Evolutionary conservation across 805 yeast genomes (phyloP).

Genomic region (Teunomyces funiuensis): DNA sequence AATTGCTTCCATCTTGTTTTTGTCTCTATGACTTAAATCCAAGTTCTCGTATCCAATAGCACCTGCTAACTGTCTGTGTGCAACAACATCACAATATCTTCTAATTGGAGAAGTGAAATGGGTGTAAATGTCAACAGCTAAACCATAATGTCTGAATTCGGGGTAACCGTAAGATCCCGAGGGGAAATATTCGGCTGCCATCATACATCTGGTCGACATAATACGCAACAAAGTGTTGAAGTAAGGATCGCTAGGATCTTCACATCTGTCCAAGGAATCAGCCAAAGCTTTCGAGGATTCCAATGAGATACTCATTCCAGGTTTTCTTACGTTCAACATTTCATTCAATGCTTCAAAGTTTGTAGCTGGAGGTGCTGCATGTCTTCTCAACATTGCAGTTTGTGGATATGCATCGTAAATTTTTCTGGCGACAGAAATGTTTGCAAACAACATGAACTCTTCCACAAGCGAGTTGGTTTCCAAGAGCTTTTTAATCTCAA

Average conservation of each 20-base stretch:
- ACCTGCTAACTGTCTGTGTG: constrained; percentile 97
- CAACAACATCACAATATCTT: constrained; percentile 96
- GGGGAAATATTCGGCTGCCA: constrained; percentile 97
- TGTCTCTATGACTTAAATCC: constrained; percentile 81
- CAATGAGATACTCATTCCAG: constrained; percentile 65
- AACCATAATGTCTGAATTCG: constrained; percentile 94
- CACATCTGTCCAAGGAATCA: constrained; percentile 87
- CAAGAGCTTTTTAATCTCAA: constrained; percentile 80
- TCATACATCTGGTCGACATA: constrained; percentile 98
- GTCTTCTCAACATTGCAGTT: constrained; percentile 97
- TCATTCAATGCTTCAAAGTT: constrained; percentile 89
- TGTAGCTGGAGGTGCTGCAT: constrained; percentile 94
- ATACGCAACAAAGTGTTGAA: constrained; percentile 92
- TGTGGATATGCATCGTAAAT: constrained; percentile 94
- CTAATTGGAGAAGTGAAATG: constrained; percentile 98
- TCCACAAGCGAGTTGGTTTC: constrained; percentile 97
- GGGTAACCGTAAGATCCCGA: constrained; percentile 87
- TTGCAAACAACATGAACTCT: constrained; percentile 97
- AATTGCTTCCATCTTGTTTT: constrained; percentile 82
- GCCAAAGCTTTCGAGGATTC: constrained; percentile 91
- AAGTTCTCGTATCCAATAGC: constrained; percentile 92
- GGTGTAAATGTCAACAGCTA: constrained; percentile 95
- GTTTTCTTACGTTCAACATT: constrained; percentile 77
- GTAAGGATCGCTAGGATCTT: constrained; percentile 79
- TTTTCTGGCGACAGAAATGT: constrained; percentile 91